phyloP scores from a whole-genome alignment of 2,329 filamentous ascomycete genomes.

The Penicillium sp. region DNA sequence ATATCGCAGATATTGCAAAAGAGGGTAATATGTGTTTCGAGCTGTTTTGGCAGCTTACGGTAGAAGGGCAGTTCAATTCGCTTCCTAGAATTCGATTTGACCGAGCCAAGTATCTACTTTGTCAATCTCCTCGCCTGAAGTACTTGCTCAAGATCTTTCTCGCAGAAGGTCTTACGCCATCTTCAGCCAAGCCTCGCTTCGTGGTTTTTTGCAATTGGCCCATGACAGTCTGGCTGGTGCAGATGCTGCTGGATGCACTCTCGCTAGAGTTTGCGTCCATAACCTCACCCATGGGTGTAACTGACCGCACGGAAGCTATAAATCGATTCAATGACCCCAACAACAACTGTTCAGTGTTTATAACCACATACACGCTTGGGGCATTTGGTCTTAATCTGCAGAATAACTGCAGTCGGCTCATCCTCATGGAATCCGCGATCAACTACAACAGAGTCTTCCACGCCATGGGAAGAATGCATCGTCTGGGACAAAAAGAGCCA shows the following conservation, averaged over 20 bases:
- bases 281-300: background rate
- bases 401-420: background rate
- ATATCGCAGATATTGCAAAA: background rate
- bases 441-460: background rate
- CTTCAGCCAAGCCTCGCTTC: background rate
- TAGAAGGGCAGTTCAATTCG: background rate
- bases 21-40: background rate
- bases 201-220: background rate
- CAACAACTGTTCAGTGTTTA: background rate
- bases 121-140: background rate
- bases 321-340: background rate
- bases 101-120: background rate
- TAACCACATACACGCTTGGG: background rate
- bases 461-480: background rate
- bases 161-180: background rate
- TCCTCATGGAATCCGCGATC: background rate
- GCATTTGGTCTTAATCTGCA: background rate
- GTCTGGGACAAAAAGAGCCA: background rate
- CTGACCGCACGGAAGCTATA: background rate
- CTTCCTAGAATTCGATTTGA: background rate
- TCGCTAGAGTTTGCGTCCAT: background rate
- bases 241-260: background rate
- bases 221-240: background rate
- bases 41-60: background rate
- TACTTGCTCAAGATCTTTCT: background rate